phyloP scores from a whole-genome alignment of 345 rosid genomes.

The Schrenkiella parvula region DNA sequence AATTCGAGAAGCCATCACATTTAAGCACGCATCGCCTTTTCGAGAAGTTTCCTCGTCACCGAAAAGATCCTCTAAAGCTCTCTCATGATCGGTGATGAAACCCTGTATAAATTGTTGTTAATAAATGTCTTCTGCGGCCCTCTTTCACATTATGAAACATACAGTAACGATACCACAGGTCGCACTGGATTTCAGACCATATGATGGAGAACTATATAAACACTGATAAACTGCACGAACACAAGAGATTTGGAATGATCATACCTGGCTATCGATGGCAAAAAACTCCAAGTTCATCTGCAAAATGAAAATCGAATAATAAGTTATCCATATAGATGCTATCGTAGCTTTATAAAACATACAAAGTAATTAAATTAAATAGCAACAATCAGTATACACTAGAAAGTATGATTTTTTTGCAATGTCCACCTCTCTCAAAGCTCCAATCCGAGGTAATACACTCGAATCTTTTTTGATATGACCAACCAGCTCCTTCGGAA shows the following conservation, averaged over 20 bases:
- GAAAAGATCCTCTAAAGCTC: constrained; percentile 87
- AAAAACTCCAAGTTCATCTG: constrained; percentile 99
- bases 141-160: constrained; percentile 15
- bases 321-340: constrained; percentile 1
- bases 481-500: constrained; percentile 76
- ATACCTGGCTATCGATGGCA: constrained; percentile 96
- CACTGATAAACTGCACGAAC: neutral
- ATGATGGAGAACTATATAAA: neutral
- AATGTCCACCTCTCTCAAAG: constrained; percentile 77
- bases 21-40: constrained; percentile 80
- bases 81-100: constrained; percentile 85
- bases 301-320: constrained; percentile 27
- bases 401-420: constrained; percentile 4
- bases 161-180: neutral
- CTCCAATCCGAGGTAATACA: constrained; percentile 90
- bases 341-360: neutral
- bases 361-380: neutral
- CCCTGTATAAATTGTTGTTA: constrained; percentile 43
- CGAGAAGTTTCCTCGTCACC: constrained; percentile 77
- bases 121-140: neutral
- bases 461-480: constrained; percentile 80
- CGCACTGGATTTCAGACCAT: neutral
- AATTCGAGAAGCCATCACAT: constrained; percentile 86
- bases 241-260: neutral
- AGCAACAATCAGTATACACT: neutral